Base-by-base conservation (phyloP, 73 alveolate genomes). In the Effrenium voratum region DNA sequence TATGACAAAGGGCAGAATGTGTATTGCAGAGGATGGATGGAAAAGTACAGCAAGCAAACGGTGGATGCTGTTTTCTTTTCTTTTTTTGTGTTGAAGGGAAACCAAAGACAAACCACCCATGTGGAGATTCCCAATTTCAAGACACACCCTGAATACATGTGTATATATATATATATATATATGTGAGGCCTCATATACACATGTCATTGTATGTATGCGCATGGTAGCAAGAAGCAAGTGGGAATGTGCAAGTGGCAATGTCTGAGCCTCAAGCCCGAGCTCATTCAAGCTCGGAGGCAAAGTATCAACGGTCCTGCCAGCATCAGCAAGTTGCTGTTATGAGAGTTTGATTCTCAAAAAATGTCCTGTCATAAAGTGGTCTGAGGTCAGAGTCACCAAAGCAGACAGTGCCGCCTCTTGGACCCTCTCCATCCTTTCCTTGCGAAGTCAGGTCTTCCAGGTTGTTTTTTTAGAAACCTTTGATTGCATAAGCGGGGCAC, bases 401-500 rank as follows among this genome's bases (percentile, higher is more conserved):
- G 73, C 96, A 90, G 57, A 90, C 41, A 50, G 96, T 90, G 75
- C 96, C 96, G 28, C 96, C 96, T 15, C 96, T 47, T n/a, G 96
- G 96, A 38, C 96, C 96, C 28, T 3, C 50, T 22, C 96, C 87
- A n/a, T 90, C 96, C 8, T 40, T 68, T 55, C 96, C 96, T 88
- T 12, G 55, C 68, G 32, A 45, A 15, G 24, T 1, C 50, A 19
- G 52, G 83, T 3, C 32, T 50, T 8, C 26, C 47, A 5, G 50
- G 34, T 38, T 6, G 38, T 12, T 77, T 15, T 26, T 5, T 43
- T 66, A 40, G 79, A n/a, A 13, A 19, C n/a, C 16, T 66, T 24
- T 66, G 43, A 8, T 66, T 8, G 30, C 40, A 43, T 44, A 45
- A 79, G 90, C 0, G 50, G 4, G 24, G 13, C 41, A 49, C 91